Evolutionary conservation across 148 eudicot genomes (phyloP).

Genomic region (Dysphania ambrosioides): DNA sequence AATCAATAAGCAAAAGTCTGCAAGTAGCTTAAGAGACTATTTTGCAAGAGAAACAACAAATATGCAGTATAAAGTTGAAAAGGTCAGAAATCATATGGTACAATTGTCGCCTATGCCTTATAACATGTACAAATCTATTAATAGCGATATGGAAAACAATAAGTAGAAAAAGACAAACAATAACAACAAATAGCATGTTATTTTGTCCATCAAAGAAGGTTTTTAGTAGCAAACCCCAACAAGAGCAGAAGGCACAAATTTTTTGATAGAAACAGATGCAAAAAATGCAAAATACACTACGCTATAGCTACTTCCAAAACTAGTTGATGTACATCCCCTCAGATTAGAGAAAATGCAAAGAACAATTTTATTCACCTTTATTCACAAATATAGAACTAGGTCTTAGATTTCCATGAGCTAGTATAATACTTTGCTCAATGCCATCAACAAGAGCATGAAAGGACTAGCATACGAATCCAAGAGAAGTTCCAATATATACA

Average conservation of each 20-base stretch:
- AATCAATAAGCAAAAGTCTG: not conserved
- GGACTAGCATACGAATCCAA: slow-evolving; percentile 89
- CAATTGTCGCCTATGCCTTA: not conserved
- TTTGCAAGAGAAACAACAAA: not conserved
- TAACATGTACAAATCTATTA: not conserved
- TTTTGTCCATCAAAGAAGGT: not conserved
- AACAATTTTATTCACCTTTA: slow-evolving; percentile 53
- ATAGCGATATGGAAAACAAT: not conserved
- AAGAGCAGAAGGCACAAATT: not conserved
- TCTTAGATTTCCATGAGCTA: slow-evolving; percentile 81
- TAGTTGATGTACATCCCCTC: not conserved
- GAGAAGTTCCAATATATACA: slow-evolving; percentile 87
- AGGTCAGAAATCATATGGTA: not conserved
- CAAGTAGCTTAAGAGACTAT: not conserved
- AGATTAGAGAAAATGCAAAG: not conserved
- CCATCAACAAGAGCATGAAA: slow-evolving; percentile 89
- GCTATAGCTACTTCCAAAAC: not conserved
- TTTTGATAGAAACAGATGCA: not conserved
- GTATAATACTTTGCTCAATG: slow-evolving; percentile 77
- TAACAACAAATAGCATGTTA: not conserved
- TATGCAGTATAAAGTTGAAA: not conserved
- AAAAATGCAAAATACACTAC: not conserved
- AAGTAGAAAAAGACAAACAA: not conserved
- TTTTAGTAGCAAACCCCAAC: too few species aligned
- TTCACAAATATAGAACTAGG: slow-evolving; percentile 83